Evolutionary conservation across 805 yeast genomes (phyloP).

Genomic region (Kregervanrija pseudodelftensis): DNA sequence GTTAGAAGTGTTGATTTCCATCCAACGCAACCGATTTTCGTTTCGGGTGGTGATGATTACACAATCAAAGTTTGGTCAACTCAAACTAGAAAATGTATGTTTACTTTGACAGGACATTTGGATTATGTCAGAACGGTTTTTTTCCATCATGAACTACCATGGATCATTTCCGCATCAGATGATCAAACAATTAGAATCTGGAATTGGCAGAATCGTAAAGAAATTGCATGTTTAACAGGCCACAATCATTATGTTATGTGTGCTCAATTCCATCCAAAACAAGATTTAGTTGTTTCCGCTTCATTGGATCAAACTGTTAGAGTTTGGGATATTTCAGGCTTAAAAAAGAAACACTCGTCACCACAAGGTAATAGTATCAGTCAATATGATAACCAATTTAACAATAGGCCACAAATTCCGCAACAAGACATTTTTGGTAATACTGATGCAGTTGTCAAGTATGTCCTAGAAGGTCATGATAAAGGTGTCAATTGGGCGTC

Average conservation of each 20-base stretch:
- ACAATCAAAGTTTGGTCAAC: constrained; percentile 94
- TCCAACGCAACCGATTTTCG: constrained; percentile 96
- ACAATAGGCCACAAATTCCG: constrained; percentile 51
- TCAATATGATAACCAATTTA: constrained; percentile 44
- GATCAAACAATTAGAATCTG: constrained; percentile 94
- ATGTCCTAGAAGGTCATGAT: constrained; percentile 95
- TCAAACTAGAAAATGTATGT: constrained; percentile 82
- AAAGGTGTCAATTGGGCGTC: constrained; percentile 98
- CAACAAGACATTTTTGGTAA: constrained; percentile 93
- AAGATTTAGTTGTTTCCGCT: constrained; percentile 90
- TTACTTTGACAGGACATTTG: constrained; percentile 87
- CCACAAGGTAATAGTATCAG: constrained; percentile 25
- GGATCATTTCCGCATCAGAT: constrained; percentile 94
- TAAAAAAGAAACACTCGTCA: constrained; percentile 92
- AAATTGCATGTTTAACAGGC: constrained; percentile 94
- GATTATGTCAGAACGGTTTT: constrained; percentile 92
- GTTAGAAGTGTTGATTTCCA: constrained; percentile 94
- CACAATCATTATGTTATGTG: constrained; percentile 98
- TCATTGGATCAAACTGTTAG: constrained; percentile 98
- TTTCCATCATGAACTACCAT: constrained; percentile 93
- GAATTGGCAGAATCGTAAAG: constrained; percentile 99
- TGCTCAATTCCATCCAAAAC: constrained; percentile 94
- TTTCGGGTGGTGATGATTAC: constrained; percentile 96
- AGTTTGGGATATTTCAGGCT: constrained; percentile 96
- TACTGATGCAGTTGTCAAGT: constrained; percentile 90